Evolutionary conservation across 2,329 filamentous ascomycete species (phyloP).

Genomic region (Scedosporium aurantiacum): DNA sequence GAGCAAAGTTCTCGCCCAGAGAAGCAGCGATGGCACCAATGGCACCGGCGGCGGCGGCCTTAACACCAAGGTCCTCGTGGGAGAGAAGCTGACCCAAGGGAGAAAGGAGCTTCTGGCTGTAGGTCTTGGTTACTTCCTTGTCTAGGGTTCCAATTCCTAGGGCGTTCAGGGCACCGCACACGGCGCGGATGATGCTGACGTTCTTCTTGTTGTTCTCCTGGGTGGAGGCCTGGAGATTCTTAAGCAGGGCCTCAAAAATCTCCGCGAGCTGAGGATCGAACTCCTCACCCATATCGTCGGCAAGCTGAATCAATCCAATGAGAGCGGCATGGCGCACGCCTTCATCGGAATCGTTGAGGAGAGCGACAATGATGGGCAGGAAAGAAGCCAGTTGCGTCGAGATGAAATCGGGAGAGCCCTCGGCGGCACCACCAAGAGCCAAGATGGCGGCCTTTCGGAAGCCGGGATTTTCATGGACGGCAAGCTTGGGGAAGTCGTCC

Average conservation of each 20-base stretch:
- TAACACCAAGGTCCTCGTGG: constrained; percentile 79
- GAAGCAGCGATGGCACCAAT: constrained; percentile 84
- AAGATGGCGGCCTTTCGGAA: constrained; percentile 85
- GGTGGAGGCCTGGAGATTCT: constrained; percentile 77
- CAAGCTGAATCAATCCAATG: constrained; percentile 77
- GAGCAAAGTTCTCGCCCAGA: constrained; percentile 69
- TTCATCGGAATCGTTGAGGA: constrained; percentile 74
- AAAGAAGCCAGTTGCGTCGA: constrained; percentile 82
- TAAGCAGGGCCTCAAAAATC: constrained; percentile 73
- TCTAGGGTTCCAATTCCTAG: constrained; percentile 82
- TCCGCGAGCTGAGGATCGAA: constrained; percentile 74
- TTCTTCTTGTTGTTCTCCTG: constrained; percentile 64
- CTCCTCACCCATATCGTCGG: constrained; percentile 87
- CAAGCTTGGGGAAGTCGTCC: constrained; percentile 73
- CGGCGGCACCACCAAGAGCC: constrained; percentile 84
- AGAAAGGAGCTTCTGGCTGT: constrained; percentile 72
- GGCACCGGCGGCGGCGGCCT: constrained; percentile 78
- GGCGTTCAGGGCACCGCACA: constrained; percentile 82
- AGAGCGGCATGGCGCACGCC: constrained; percentile 80
- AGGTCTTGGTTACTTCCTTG: constrained; percentile 51
- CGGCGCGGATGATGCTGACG: constrained; percentile 76
- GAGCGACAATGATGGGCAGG: constrained; percentile 70
- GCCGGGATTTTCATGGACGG: constrained; percentile 61
- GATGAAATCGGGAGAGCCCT: constrained; percentile 95
- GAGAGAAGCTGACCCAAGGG: constrained; percentile 75